Evolutionary conservation across 148 eudicot genomes (phyloP).

Genomic region (Amaranthus palmeri): DNA sequence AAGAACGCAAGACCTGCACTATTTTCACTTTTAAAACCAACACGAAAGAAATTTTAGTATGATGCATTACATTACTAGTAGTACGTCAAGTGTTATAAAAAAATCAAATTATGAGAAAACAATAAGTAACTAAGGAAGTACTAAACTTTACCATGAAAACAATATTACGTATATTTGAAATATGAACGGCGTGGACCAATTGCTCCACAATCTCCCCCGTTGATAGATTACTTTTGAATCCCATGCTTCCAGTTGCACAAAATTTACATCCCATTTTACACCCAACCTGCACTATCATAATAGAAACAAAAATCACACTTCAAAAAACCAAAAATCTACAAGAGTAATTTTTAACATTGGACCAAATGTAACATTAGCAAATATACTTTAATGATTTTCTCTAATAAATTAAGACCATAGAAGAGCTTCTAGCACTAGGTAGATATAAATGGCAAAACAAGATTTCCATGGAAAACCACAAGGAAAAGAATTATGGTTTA

Average conservation of each 20-base stretch:
- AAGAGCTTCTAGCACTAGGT: background rate
- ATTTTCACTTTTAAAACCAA: background rate
- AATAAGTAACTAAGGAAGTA: background rate
- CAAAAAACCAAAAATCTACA: background rate
- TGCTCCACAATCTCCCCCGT: constrained; percentile 95
- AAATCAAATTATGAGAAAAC: background rate
- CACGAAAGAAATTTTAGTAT: background rate
- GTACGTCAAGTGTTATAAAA: background rate
- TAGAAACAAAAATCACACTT: background rate
- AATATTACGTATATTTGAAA: constrained; percentile 75
- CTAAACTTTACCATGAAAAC: constrained; percentile 71
- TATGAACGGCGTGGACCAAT: constrained; percentile 79
- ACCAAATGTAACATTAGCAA: background rate
- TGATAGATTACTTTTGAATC: constrained; percentile 80
- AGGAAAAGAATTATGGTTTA: too few relatives aligned
- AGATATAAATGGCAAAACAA: too few relatives aligned
- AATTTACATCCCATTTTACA: constrained; percentile 98
- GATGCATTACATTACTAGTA: background rate
- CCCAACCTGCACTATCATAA: constrained; percentile 57
- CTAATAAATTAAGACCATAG: background rate
- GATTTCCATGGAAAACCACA: too few relatives aligned
- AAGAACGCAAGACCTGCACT: background rate
- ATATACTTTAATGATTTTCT: background rate
- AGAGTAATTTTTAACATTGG: background rate
- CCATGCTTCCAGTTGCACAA: constrained; percentile 99